Evolutionary conservation across 176 grass and related monocot species (phyloP).

Genomic region (Bothriochloa decipiens): DNA sequence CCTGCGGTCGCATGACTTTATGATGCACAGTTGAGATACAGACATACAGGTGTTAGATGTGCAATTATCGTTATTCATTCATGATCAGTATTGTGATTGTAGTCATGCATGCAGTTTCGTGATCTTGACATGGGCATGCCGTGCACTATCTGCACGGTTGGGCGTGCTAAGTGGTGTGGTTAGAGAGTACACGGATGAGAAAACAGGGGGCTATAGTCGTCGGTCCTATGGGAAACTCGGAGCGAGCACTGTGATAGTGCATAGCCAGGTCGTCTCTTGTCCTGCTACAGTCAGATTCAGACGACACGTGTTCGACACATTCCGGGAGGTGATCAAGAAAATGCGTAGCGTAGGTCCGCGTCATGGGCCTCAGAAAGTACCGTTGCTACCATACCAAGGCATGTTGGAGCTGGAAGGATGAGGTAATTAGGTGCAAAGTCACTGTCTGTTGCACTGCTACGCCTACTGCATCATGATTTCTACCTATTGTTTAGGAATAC

Average conservation of each 20-base stretch:
- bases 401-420: constrained; percentile 3
- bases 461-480: background rate
- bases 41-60: background rate
- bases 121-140: background rate
- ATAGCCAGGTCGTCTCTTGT: too few species aligned
- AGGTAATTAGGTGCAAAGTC: constrained; percentile 21
- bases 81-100: constrained; percentile 21
- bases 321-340: background rate
- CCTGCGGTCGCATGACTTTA: background rate
- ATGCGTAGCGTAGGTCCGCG: background rate
- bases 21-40: background rate
- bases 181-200: too few species aligned
- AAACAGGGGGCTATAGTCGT: too few species aligned
- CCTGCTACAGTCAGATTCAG: background rate
- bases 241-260: too few species aligned
- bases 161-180: too few species aligned
- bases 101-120: background rate
- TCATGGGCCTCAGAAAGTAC: background rate
- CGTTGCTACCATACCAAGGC: background rate
- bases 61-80: background rate
- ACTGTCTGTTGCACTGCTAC: background rate
- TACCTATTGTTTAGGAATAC: background rate
- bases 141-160: too few species aligned
- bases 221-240: too few species aligned
- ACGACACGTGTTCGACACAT: background rate